Evolutionary conservation across 1,284 basidiomycete species (phyloP), one percentile per base, ranked within the genome.

Genomic region (Tylopilus orsonianus): DNA sequence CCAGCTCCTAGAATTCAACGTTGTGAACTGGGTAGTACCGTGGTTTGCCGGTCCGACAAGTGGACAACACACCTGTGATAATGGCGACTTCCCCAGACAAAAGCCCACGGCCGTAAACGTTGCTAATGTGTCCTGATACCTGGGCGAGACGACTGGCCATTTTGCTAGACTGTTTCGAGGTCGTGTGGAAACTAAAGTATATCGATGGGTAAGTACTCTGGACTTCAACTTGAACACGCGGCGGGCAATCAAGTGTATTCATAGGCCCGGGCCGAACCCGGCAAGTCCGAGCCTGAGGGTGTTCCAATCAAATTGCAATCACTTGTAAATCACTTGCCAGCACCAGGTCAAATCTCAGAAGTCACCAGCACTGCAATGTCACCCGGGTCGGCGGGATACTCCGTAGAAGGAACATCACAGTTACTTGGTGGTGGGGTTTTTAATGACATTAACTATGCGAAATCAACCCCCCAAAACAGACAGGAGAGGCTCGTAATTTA

Each of bases 81-180:
- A 93, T 91, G 26, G 86, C 90, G 13, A 93, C 90, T 60, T 93
- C 87, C 12, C 83, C 87, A 7, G 75, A 77, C 39, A 91, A 72
- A 40, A 91, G 70, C 2, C 89, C 88, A 18, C 85, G 76, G 18
- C 77, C 70, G 52, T 80, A 65, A 14, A 77, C 66, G 60, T 79
- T 82, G 20, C 78, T 77, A 41, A 90, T 68, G 59, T 90, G 87
- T 44, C 79, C 78, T 30, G 86, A 76, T 45, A 90, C 77, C 68
- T 89, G 87, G 40, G 79, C 68, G 44, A 90, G 78, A 69, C 87
- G 82, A 54, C 75, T 71, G 29, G 85, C 70, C 85, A 87, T 86
- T 16, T 55, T 16, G 38, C 12, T 29, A 44, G 32, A 43, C 5
- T 13, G 19, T 26, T 44, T 23, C 13, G 14, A 44, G 41, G 41